A percentile compares a stretch with the other conserved stretches of the same genome.
Conservation (phyloP, 1,284 basidiomycete genomes). For the Erythrobasidium hasegawianum region DNA sequence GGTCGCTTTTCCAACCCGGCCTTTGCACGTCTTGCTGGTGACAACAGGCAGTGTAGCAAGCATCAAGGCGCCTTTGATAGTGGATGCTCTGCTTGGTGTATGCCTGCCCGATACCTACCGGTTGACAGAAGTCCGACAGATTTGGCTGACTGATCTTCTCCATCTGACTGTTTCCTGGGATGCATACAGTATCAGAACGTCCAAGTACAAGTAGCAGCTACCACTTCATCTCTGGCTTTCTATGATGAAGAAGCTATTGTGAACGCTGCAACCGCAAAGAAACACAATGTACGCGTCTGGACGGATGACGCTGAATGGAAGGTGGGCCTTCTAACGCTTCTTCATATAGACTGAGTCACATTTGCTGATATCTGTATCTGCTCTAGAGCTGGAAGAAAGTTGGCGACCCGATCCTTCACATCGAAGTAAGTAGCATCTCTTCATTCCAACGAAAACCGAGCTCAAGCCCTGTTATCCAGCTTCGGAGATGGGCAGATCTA, state of each 20-base stretch:
- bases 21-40: conserved; percentile 69
- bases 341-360: too few species aligned
- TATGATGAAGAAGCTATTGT: conserved; percentile 61
- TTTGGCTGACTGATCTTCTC: conserved; percentile 3
- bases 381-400: conserved; percentile 61
- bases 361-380: not conserved
- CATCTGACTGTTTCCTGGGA: conserved; percentile 55
- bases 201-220: conserved; percentile 78
- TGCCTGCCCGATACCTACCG: too few species aligned
- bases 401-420: conserved; percentile 91
- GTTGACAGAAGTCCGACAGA: too few species aligned
- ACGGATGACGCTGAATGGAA: conserved; percentile 87
- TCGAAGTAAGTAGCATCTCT: conserved; percentile 57
- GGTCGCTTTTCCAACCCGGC: conserved; percentile 38
- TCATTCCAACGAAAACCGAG: too few species aligned
- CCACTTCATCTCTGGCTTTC: conserved; percentile 72
- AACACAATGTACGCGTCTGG: conserved; percentile 68
- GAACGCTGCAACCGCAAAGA: conserved; percentile 39
- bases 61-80: conserved; percentile 86
- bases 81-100: conserved; percentile 67
- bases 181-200: too few species aligned
- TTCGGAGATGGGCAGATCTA: conserved; percentile 91
- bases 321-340: conserved; percentile 54
- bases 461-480: conserved; percentile 46
- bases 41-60: conserved; percentile 91